Conservation (phyloP, 1,284 basidiomycete species). For the Sphagnurus paluster region DNA sequence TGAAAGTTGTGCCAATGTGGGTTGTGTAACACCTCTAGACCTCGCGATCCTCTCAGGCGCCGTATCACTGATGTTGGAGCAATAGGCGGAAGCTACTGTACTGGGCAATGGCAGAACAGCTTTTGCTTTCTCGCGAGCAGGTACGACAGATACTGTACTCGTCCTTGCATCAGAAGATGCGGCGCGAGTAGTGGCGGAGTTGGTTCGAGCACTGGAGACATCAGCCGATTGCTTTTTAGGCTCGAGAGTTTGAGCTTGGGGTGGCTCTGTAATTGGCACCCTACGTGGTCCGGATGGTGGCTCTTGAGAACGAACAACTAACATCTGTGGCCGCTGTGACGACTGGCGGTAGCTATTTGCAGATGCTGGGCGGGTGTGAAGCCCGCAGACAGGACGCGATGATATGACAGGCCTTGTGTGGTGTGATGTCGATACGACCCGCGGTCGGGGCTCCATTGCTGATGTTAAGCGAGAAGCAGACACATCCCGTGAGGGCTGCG, state of each 20-base stretch:
- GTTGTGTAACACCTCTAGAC: slow-evolving; percentile 18
- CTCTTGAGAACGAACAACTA: slow-evolving; percentile 7
- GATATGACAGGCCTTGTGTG: slow-evolving; percentile 1
- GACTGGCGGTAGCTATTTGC: slow-evolving; percentile 5
- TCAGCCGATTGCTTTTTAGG: slow-evolving; percentile 1
- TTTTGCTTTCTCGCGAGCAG: slow-evolving; percentile 4
- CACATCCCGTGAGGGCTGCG: slow-evolving; percentile 18
- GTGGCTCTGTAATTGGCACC: slow-evolving; percentile 25
- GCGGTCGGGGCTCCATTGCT: slow-evolving; percentile 15
- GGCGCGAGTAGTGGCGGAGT: slow-evolving; percentile 1
- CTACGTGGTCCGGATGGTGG: slow-evolving; percentile 27
- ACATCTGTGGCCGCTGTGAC: slow-evolving; percentile 12
- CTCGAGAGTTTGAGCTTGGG: slow-evolving; percentile 11
- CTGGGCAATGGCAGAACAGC: background rate
- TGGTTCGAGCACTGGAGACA: slow-evolving; percentile 5
- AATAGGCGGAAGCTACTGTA: background rate
- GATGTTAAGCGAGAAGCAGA: slow-evolving; percentile 20
- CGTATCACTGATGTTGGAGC: slow-evolving; percentile 9
- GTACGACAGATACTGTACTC: background rate
- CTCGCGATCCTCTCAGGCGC: slow-evolving; percentile 7
- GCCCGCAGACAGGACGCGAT: background rate
- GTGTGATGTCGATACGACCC: slow-evolving; percentile 16
- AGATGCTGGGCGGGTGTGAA: slow-evolving; percentile 12
- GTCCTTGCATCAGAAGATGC: background rate
- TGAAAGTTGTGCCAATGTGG: slow-evolving; percentile 25